Base-by-base conservation (phyloP, 768 basidiomycete genomes). In the Rhizopogon vesiculosus region DNA sequence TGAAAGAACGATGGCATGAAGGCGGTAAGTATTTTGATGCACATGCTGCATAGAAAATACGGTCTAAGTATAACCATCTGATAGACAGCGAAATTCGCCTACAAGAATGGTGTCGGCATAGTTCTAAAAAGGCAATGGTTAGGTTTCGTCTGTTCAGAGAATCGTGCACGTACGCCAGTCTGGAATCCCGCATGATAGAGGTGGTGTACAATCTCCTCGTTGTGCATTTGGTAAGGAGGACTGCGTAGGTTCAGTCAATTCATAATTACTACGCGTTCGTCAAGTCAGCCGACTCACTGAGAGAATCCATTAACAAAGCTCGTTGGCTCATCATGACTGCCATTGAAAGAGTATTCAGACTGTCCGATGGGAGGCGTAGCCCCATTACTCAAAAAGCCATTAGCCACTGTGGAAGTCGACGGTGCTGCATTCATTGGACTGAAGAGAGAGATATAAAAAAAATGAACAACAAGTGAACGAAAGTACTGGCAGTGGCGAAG, bases 1-100 rank as follows among this genome's bases (percentile, higher is more conserved):
- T 57, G 91, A 90, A 59, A 95, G 78, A 61, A 94, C 86, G 70
- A 95, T 88, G 59, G 87, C 83, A 73, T 93, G 89, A 38, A 92
- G 81, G 53, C 84, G 82, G 70, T 91, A 92, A 57, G 78, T 75
- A 70, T 82, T 82, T 77, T 86, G 83, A 66, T 85, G 82, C 55
- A 88, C 83, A 74, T 88, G 87, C 87, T 91, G 64, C 51, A 61
- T 43, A 56, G 56, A 54, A 54, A 62, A 55, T 48, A 54, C 18
- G 55, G 51, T 35, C 51, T 15, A 45, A 48, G 50, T 51, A 57
- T 48, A 49, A 46, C 33, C 53, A 42, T 53, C 50, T 56, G 51
- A 50, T 56, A n/a, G 33, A 55, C 7, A 16, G 25, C 41, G 41
- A 19, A 55, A 56, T 42, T 46, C 58, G 74, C 85, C 69, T 68